Conservation (phyloP, 1,284 basidiomycete genomes). For the Malassezia caprae region DNA sequence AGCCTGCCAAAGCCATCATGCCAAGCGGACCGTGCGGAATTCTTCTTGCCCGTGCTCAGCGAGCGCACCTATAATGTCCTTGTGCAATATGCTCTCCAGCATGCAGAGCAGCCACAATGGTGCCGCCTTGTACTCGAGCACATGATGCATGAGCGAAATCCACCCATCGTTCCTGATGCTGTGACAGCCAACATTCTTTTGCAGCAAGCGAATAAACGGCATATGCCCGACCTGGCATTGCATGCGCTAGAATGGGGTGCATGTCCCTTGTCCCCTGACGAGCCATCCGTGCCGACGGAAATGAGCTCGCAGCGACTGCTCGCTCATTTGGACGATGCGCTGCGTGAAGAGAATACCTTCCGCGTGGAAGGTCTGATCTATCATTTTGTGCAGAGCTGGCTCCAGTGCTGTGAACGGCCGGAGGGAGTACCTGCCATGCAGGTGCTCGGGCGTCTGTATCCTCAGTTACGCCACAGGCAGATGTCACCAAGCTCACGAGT, state of each 20-base stretch:
- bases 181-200: conserved; percentile 14
- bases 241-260: background rate
- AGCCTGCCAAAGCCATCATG: conserved; percentile 1
- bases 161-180: conserved; percentile 2
- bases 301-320: conserved; percentile 7
- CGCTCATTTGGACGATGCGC: conserved; percentile 8
- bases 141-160: conserved; percentile 11
- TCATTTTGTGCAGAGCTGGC: conserved; percentile 3
- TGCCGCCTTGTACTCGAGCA: conserved; percentile 14
- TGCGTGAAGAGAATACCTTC: background rate
- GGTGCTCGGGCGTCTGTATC: conserved; percentile 5
- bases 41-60: background rate
- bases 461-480: background rate
- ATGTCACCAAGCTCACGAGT: background rate
- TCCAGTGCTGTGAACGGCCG: background rate
- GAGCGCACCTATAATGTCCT: conserved; percentile 12
- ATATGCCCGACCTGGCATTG: background rate
- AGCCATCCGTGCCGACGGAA: background rate
- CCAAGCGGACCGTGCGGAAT: background rate
- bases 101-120: conserved; percentile 5
- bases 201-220: conserved; percentile 6
- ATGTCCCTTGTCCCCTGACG: background rate
- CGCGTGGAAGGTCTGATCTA: conserved; percentile 10
- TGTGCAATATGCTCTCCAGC: conserved; percentile 10
- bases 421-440: conserved; percentile 5